These are phyloP conservation scores for Poterioochromonas sp. DNA, from an alignment of 352 stramenopile species.

Conservation along the genomic window DNA sequence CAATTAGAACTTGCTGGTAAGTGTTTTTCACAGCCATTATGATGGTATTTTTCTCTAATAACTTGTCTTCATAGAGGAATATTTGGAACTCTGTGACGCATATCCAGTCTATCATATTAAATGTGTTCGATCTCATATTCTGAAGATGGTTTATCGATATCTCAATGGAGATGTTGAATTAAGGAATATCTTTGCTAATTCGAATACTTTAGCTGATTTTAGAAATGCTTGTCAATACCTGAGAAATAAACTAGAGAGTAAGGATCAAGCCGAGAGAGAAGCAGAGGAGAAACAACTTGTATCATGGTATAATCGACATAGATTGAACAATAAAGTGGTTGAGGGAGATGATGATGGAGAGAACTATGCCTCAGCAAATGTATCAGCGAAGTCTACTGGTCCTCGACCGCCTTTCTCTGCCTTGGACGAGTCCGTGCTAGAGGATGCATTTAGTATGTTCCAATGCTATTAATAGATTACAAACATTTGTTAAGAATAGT, in stretches of 20 bases:
- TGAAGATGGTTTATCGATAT: conserved; percentile 32
- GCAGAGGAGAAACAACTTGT: not conserved
- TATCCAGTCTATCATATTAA: not conserved
- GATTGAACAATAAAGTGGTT: not conserved
- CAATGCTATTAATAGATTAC: not conserved
- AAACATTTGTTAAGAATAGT: not conserved
- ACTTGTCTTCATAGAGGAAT: conserved; percentile 22
- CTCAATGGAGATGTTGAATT: not conserved
- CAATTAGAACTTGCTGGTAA: not conserved
- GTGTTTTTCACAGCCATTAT: not conserved
- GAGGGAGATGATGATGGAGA: no score
- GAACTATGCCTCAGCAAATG: no score
- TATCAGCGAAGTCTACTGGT: no score
- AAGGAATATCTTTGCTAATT: not conserved
- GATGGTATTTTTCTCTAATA: not conserved
- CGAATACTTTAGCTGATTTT: not conserved
- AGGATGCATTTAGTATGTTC: not conserved
- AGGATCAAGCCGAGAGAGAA: not conserved
- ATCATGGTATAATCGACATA: conserved; percentile 14
- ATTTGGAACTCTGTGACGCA: conserved; percentile 1
- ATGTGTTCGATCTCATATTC: not conserved
- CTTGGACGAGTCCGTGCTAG: not conserved
- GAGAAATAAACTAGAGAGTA: no score
- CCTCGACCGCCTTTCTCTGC: no score
- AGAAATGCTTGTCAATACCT: not conserved